These are phyloP conservation scores for Aspergillus calidoustus DNA, from an alignment of 2,329 filamentous ascomycete species.

Conservation along the genomic window DNA sequence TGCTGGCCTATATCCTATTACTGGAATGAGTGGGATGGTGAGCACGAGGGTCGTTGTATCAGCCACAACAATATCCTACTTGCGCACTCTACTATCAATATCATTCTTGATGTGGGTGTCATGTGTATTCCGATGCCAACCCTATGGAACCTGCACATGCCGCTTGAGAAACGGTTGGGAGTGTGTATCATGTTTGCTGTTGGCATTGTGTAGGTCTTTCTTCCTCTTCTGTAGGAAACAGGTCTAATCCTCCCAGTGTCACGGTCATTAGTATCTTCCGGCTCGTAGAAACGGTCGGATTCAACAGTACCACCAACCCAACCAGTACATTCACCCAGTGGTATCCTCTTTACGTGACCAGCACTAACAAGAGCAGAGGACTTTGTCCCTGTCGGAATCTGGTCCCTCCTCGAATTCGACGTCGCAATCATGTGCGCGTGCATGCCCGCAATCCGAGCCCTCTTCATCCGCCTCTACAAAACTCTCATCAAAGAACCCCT, in stretches of 20 bases:
- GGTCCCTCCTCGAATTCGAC: constrained; percentile 11
- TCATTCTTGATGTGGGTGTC: constrained; percentile 8
- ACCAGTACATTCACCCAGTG: too few species aligned
- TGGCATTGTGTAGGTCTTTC: background rate
- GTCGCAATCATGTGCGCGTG: constrained; percentile 12
- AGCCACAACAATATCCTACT: constrained; percentile 6
- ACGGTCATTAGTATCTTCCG: constrained; percentile 11
- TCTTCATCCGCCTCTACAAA: constrained; percentile 1
- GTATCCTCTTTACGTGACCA: too few species aligned
- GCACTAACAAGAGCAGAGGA: constrained; percentile 1
- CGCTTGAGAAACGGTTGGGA: background rate
- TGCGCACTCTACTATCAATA: constrained; percentile 8
- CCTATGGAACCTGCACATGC: constrained; percentile 4
- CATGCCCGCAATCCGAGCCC: constrained; percentile 7
- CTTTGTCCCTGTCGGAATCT: constrained; percentile 15
- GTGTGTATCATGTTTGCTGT: constrained; percentile 11
- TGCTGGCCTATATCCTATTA: constrained; percentile 5
- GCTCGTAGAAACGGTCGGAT: constrained; percentile 5
- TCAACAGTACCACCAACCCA: constrained; percentile 11
- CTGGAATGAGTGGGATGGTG: constrained; percentile 12
- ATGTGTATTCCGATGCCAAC: constrained; percentile 5
- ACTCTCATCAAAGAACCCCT: too few species aligned
- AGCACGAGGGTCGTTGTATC: constrained; percentile 5
- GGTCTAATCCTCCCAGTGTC: constrained; percentile 3
- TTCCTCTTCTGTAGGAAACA: background rate